Conservation (phyloP, 306 rosid genomes). For the Geum urbanum region DNA sequence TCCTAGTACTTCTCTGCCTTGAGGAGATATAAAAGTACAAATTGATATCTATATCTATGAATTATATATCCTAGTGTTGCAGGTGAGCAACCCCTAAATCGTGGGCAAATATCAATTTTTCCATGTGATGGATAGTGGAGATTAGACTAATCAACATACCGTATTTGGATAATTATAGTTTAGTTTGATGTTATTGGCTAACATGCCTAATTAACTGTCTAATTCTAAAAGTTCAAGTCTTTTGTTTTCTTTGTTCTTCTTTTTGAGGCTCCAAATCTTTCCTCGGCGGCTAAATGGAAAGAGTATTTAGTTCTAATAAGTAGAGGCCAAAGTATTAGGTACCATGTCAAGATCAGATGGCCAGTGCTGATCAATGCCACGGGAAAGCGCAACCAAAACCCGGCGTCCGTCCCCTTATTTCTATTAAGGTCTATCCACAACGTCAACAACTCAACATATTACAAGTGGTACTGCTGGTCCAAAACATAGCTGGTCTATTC, state of each 20-base stretch:
- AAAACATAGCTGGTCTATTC: not conserved
- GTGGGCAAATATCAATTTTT: not conserved
- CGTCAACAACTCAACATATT: not conserved
- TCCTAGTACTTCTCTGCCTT: conserved; percentile 9
- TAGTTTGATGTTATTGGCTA: not conserved
- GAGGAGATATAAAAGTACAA: not conserved
- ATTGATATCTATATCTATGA: not conserved
- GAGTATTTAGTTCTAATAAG: not conserved
- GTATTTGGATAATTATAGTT: no score
- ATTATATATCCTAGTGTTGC: conserved; percentile 14
- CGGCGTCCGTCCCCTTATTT: not conserved
- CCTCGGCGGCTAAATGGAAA: not conserved
- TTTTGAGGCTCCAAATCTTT: not conserved
- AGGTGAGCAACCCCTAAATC: conserved; percentile 23
- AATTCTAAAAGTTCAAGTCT: not conserved
- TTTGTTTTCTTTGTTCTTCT: not conserved
- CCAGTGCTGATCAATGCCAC: not conserved
- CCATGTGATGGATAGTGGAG: not conserved
- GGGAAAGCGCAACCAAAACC: not conserved
- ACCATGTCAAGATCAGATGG: not conserved
- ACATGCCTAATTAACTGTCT: not conserved
- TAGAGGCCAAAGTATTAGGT: not conserved
- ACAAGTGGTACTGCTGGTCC: not conserved
- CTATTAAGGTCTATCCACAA: not conserved
- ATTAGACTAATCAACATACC: not conserved